phyloP scores from a whole-genome alignment of 2,329 filamentous ascomycete species.

The Emericellopsis atlantica region DNA sequence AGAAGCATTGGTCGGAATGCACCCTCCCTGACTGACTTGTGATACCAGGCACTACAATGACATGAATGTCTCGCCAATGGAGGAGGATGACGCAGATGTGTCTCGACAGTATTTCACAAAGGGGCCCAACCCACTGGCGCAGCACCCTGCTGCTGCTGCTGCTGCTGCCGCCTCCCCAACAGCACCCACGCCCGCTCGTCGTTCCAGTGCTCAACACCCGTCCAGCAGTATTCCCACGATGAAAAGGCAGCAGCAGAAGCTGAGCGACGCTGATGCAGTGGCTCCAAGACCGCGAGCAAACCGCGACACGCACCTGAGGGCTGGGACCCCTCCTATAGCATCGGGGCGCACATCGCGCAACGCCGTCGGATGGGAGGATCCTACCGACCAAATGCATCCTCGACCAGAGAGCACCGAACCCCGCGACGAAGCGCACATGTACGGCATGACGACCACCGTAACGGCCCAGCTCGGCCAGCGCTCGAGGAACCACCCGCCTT shows the following conservation, averaged over 20 bases:
- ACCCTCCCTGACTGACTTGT: background rate
- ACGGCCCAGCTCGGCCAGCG: conserved; percentile 7
- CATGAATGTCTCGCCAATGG: conserved; percentile 30
- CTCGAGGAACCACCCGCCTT: conserved; percentile 12
- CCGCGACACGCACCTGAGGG: background rate
- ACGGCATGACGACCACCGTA: conserved; percentile 11
- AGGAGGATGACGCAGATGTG: conserved; percentile 24
- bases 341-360: background rate
- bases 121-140: conserved; percentile 6
- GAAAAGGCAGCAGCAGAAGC: conserved; percentile 35
- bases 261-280: conserved; percentile 23
- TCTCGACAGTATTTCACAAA: conserved; percentile 14
- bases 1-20: too few relatives aligned
- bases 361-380: conserved; percentile 1
- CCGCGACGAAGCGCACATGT: conserved; percentile 1
- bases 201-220: conserved; percentile 8
- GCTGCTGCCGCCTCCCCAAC: background rate
- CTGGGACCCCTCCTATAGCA: background rate
- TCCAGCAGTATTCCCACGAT: conserved; percentile 36
- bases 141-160: conserved; percentile 4
- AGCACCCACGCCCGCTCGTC: background rate
- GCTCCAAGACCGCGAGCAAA: background rate
- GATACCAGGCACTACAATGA: background rate
- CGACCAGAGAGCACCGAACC: background rate
- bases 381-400: background rate